Percentiles rank a stretch among this genome's conserved stretches.
phyloP scores from a whole-genome alignment of 305 asterid species.

The Fraxinus ornus region DNA sequence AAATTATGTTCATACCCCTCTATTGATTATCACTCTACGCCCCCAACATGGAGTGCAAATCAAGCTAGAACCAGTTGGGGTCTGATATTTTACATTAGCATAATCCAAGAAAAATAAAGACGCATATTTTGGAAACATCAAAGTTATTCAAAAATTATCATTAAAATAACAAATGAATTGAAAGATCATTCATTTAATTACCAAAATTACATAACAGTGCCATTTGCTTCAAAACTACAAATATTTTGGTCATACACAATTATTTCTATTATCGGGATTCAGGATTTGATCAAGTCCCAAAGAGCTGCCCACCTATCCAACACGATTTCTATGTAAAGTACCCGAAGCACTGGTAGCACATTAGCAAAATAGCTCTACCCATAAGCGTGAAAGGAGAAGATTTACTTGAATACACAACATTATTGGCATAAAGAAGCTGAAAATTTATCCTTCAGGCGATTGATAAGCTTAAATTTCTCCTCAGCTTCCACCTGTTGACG shows the following conservation, averaged over 20 bases:
- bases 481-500: constrained; percentile 91
- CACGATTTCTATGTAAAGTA: neutral
- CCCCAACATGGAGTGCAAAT: constrained; percentile 51
- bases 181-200: neutral
- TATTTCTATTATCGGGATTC: neutral
- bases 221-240: neutral
- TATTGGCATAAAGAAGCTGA: constrained; percentile 21
- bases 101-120: neutral
- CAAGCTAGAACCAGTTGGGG: constrained; percentile 32
- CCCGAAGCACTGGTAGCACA: neutral
- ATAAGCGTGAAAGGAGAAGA: neutral
- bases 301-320: neutral
- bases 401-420: neutral
- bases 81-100: neutral
- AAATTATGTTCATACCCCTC: constrained; percentile 49
- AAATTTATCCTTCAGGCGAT: constrained; percentile 74
- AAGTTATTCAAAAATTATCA: neutral
- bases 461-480: constrained; percentile 90
- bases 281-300: neutral
- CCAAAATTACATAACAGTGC: neutral
- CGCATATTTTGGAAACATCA: neutral
- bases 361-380: neutral
- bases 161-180: constrained; percentile 1
- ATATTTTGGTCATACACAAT: neutral
- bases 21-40: constrained; percentile 29